These are phyloP conservation scores for Erysimum cheiri DNA, from an alignment of 441 rosid species.

Conservation along the genomic window DNA sequence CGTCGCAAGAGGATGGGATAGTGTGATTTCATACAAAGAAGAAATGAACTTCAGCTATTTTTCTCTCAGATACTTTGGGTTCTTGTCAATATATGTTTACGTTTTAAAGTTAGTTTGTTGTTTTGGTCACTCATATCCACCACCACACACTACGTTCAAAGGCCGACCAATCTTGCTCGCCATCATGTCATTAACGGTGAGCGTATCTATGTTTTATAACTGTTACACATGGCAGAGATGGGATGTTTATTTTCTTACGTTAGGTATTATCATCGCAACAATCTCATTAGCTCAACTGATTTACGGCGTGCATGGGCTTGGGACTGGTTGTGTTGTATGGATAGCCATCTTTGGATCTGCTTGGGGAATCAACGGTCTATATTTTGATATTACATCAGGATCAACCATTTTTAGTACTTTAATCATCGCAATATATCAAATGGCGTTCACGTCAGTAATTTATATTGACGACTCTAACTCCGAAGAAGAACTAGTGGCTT, in stretches of 20 bases:
- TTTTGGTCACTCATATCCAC: neutral
- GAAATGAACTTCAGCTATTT: neutral
- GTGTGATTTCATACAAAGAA: neutral
- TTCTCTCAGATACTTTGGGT: neutral
- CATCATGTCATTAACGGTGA: neutral
- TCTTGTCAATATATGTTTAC: neutral
- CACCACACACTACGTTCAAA: neutral
- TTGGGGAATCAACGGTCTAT: no score
- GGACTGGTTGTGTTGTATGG: no score
- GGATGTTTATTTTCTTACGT: neutral
- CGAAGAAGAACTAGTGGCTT: no score
- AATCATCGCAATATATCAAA: no score
- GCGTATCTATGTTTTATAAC: neutral
- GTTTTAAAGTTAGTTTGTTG: neutral
- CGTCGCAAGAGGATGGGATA: neutral
- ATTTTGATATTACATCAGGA: no score
- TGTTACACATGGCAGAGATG: neutral
- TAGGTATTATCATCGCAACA: neutral
- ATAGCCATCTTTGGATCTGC: no score
- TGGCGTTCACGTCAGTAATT: no score
- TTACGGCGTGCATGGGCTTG: neutral
- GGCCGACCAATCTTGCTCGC: neutral
- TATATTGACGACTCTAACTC: no score
- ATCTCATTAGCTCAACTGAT: neutral
- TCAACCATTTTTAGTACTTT: no score